A percentile compares a stretch with the other conserved stretches of the same genome.
phyloP scores from a whole-genome alignment of 2,329 filamentous ascomycete species.

The Arthrobotrys musiformis region DNA sequence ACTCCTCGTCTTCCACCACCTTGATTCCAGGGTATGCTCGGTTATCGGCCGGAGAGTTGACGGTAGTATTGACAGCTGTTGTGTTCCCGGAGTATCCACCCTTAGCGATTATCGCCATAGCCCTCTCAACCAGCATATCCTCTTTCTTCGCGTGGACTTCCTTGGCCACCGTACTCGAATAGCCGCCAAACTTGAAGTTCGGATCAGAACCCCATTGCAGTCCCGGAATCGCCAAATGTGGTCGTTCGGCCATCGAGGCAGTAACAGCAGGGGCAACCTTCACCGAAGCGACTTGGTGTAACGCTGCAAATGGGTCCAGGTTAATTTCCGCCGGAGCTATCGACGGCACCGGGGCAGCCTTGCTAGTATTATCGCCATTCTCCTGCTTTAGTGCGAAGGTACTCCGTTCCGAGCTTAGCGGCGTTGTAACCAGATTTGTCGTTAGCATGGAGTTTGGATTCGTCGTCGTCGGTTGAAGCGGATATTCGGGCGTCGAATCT shows the following conservation, averaged over 20 bases:
- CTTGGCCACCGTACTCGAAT: constrained; percentile 32
- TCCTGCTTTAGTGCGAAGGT: constrained; percentile 50
- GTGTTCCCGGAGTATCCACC: constrained; percentile 52
- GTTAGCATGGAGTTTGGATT: constrained; percentile 29
- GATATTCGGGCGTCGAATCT: constrained; percentile 40
- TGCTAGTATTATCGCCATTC: constrained; percentile 21
- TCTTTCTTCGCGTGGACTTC: constrained; percentile 42
- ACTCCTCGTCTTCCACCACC: constrained; percentile 24
- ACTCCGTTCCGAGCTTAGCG: constrained; percentile 48
- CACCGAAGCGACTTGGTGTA: constrained; percentile 39
- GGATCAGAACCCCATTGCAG: constrained; percentile 59
- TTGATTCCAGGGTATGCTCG: constrained; percentile 50
- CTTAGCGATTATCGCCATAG: constrained; percentile 56
- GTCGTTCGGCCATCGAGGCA: constrained; percentile 22
- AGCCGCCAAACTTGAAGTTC: constrained; percentile 59
- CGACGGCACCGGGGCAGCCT: constrained; percentile 19
- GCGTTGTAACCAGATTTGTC: constrained; percentile 48
- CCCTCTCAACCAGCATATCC: constrained; percentile 53
- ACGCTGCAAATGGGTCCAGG: constrained; percentile 44
- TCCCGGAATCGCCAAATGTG: constrained; percentile 37
- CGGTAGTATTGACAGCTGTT: constrained; percentile 57
- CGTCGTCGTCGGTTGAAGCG: constrained; percentile 38
- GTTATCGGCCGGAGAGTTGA: constrained; percentile 59
- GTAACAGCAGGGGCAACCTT: neutral
- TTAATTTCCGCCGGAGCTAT: constrained; percentile 48